Base-by-base conservation (phyloP, 441 rosid genomes). In the Eutrema salsugineum region DNA sequence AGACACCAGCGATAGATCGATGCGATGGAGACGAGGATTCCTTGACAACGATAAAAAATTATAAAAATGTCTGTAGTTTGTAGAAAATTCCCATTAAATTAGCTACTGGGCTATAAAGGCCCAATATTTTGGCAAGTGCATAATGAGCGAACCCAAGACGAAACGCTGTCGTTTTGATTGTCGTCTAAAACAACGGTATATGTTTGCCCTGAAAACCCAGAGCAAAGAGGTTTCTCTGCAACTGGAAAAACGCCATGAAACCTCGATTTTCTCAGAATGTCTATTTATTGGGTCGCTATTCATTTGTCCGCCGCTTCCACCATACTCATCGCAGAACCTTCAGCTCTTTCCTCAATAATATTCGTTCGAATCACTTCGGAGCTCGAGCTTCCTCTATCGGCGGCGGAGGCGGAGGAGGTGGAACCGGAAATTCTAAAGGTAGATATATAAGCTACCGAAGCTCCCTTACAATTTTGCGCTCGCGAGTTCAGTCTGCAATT, bases 331-430 rank as follows among this genome's bases (percentile, higher is more conserved):
- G 84, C 38, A 85, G 84, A n/a, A 64, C 68, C 22, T 72, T 86
- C 66, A 66, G 67, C 76, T 82, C 90, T 58, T 81, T 82, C 66
- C 70, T 82, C 66, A 86, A 71, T 70, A 81, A 78, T 76, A 17
- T 80, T 30, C 87, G 67, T 58, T 77, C 84, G 6, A 39, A 76
- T 38, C 68, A 86, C 43, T 85, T 16, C 76, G 33, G 24, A 3
- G 7, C 47, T 30, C 78, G 81, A 11, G 83, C 87, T 16, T 81
- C 89, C 9, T 78, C 89, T 63, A 71, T 63, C 32, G 75, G 74
- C 1, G 32, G 39, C 9, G 46, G 64, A 20, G 33, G 22, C 6
- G 59, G 73, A 58, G 67, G 58, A 78, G 86, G 72, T 63, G 81
- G 82, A 86, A 88, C 84, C 40, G 65, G 79, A 67, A 65, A 40